These are phyloP conservation scores for Phytopythium litorale DNA, from an alignment of 352 stramenopile genomes.

Conservation along the genomic window DNA sequence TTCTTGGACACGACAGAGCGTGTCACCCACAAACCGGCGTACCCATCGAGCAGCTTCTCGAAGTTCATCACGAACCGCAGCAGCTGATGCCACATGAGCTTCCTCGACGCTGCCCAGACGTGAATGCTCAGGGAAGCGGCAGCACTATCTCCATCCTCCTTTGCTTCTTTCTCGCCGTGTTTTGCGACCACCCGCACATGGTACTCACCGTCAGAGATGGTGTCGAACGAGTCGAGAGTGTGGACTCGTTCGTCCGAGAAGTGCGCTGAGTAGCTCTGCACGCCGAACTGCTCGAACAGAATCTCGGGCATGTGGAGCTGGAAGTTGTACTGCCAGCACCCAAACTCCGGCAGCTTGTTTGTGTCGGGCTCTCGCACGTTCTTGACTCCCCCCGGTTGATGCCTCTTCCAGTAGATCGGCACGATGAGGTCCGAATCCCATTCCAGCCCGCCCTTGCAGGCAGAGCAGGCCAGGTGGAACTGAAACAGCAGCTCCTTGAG, in stretches of 20 bases:
- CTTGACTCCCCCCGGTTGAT: too few species aligned
- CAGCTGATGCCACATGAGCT: neutral
- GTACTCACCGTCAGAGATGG: neutral
- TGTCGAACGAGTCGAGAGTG: neutral
- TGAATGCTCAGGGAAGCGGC: neutral
- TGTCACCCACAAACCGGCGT: neutral
- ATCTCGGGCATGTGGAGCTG: neutral
- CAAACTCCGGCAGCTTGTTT: neutral
- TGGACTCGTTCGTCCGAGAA: neutral
- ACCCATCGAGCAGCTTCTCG: neutral
- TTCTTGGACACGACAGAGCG: neutral
- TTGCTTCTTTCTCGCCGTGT: neutral
- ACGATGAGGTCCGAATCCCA: constrained; percentile 12
- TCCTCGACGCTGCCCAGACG: neutral
- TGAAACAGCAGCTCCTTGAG: constrained; percentile 13
- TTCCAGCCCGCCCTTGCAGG: neutral
- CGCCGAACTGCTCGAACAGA: neutral
- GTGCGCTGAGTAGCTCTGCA: neutral
- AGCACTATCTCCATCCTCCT: neutral
- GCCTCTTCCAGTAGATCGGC: constrained; percentile 12
- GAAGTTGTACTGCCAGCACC: neutral
- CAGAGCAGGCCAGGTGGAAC: constrained; percentile 15
- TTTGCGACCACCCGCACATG: neutral
- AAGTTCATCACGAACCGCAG: neutral
- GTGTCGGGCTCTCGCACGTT: neutral